These are phyloP conservation scores for Fusarium mexicanum DNA, from an alignment of 2,329 filamentous ascomycete species.

Conservation along the genomic window DNA sequence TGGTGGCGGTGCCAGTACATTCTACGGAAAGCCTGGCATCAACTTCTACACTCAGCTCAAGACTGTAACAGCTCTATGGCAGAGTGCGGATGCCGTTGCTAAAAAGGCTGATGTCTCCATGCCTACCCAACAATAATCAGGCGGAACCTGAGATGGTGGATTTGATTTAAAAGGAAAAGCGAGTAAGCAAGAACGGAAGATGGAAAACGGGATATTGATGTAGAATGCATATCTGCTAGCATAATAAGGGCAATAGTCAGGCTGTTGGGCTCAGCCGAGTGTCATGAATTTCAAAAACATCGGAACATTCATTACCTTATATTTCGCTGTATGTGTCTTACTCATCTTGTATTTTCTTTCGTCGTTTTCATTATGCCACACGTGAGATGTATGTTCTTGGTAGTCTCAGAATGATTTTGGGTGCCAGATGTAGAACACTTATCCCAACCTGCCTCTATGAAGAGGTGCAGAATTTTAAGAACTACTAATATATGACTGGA, in stretches of 20 bases:
- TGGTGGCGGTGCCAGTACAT: constrained; percentile 90
- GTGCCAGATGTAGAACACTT: not conserved
- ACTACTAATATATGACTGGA: not conserved
- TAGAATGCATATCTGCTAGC: constrained; percentile 22
- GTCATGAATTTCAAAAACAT: constrained; percentile 23
- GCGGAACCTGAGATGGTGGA: not conserved
- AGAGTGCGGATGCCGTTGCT: constrained; percentile 82
- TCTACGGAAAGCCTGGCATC: constrained; percentile 93
- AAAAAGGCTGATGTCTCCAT: constrained; percentile 89
- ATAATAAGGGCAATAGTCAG: not conserved
- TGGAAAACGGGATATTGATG: not conserved
- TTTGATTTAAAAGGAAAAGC: not conserved
- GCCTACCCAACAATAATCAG: constrained; percentile 66
- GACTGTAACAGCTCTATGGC: constrained; percentile 96
- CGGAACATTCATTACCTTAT: not conserved
- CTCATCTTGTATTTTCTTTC: not conserved
- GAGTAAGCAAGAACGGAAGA: constrained; percentile 3
- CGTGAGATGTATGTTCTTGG: not conserved
- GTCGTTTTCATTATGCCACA: not conserved
- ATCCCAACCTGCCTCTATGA: not conserved
- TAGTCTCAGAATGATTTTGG: not conserved
- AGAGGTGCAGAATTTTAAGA: not conserved
- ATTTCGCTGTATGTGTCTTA: not conserved
- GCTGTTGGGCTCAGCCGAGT: constrained; percentile 1
- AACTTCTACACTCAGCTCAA: constrained; percentile 98